Base-by-base conservation (phyloP, 2,329 filamentous ascomycete species). In the Sclerotinia glacialis region DNA sequence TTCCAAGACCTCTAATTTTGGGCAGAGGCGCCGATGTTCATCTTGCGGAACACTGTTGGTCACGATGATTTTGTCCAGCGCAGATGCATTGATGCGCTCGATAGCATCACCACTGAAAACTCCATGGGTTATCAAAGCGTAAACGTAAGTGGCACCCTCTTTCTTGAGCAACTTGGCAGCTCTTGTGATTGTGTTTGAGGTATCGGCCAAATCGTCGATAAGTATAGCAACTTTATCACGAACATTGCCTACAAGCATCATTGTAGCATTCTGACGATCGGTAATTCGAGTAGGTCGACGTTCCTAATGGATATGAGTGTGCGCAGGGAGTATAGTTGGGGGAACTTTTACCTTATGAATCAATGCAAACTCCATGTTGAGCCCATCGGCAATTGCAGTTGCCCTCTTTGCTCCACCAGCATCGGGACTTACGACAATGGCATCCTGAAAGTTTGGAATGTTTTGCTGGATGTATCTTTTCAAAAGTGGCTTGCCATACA, bases 151-250 rank as follows among this genome's bases (percentile, higher is more conserved):
- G n/a, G 95, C 95, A 53, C 94, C 93, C 79, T 97, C 92, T 74
- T 92, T 94, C 82, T 97, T 97, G 71, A 98, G 82, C n/a, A 98
- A 84, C 81, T 98, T 97, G 40, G 95, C 95, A 11, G 95, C 95
- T 68, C 95, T 87, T 0, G 94, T 98, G 73, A 98, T 97, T 47
- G 95, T 99, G 80, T 98, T 98, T 66, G 91, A 95, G 1, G 95
- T 99, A 78, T 99, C 95, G 26, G 91, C 91, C 74, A 99, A 83
- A 78, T 99, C 95, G 78, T 99, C 95, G 70, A 99, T 87, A 68
- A 99, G 83, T 74, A 99, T 97, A 72, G 92, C 91, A 63, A 90
- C 89, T 71, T 90, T 89, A 72, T 90, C 87, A 65, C 85, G 83
- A 65, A 97, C 92, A 76, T 96, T 88, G 70, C 93, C 93, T 49